Conservation (phyloP, 768 basidiomycete genomes). For the Pleurotus pulmonarius region DNA sequence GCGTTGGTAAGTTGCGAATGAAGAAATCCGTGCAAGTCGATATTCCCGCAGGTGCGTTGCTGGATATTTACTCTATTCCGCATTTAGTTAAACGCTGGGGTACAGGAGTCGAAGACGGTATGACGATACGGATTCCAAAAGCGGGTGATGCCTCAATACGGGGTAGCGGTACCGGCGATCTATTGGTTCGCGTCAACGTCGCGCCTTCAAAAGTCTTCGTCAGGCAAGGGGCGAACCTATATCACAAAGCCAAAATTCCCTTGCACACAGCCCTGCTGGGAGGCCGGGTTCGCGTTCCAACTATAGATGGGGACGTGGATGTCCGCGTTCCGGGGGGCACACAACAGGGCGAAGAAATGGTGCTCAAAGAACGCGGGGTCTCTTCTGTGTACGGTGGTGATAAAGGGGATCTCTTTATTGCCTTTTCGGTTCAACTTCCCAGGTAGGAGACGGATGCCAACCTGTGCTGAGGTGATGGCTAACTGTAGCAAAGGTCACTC, state of each 20-base stretch:
- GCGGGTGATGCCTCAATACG: slow-evolving; percentile 82
- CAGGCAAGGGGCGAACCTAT: slow-evolving; percentile 88
- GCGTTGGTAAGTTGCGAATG: slow-evolving; percentile 83
- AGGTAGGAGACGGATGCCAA: slow-evolving; percentile 52
- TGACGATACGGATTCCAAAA: slow-evolving; percentile 79
- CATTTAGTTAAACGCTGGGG: slow-evolving; percentile 7
- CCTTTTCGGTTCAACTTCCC: slow-evolving; percentile 84
- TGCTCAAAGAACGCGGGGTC: slow-evolving; percentile 85
- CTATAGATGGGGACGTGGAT: slow-evolving; percentile 93
- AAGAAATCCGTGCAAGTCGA: slow-evolving; percentile 76
- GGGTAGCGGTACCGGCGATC: slow-evolving; percentile 81
- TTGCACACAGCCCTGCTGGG: slow-evolving; percentile 92
- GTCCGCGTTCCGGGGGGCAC: slow-evolving; percentile 90
- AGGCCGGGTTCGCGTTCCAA: slow-evolving; percentile 88
- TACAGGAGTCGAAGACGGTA: slow-evolving; percentile 90
- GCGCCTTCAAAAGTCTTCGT: slow-evolving; percentile 79
- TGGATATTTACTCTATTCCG: background rate
- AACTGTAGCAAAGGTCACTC: slow-evolving; percentile 56
- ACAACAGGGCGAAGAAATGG: slow-evolving; percentile 97
- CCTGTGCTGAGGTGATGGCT: background rate
- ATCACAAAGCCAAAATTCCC: slow-evolving; percentile 87
- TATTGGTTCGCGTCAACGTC: slow-evolving; percentile 84
- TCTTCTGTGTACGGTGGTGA: slow-evolving; percentile 52
- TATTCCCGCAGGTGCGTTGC: slow-evolving; percentile 75
- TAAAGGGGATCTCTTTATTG: slow-evolving; percentile 85